Percentiles rank a stretch among this genome's conserved stretches.
Evolutionary conservation across 352 stramenopile genomes (phyloP).

Genomic region (Pythium angustatum): DNA sequence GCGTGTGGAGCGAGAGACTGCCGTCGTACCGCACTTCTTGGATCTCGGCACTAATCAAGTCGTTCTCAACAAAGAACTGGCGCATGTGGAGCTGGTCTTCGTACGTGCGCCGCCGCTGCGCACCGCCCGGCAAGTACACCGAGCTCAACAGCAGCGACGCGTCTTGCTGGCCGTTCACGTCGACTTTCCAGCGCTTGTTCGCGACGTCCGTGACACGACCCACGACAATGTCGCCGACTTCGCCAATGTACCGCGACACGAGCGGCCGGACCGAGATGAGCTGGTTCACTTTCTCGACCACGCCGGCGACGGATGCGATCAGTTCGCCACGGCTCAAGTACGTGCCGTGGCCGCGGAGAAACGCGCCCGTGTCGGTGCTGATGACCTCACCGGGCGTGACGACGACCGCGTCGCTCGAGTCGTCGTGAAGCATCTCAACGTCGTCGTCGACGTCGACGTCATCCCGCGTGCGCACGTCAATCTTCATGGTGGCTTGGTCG

Average conservation of each 20-base stretch:
- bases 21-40: slow-evolving; percentile 90
- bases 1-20: slow-evolving; percentile 93
- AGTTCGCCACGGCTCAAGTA: slow-evolving; percentile 91
- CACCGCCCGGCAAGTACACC: slow-evolving; percentile 94
- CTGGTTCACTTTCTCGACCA: slow-evolving; percentile 97
- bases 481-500: slow-evolving; percentile 34
- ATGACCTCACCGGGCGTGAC: slow-evolving; percentile 80
- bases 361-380: slow-evolving; percentile 71
- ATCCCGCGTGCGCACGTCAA: slow-evolving; percentile 37
- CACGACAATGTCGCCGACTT: slow-evolving; percentile 97
- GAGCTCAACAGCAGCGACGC: slow-evolving; percentile 91
- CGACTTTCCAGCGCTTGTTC: slow-evolving; percentile 95
- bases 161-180: slow-evolving; percentile 87
- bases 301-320: slow-evolving; percentile 91
- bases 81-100: slow-evolving; percentile 98
- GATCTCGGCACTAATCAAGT: slow-evolving; percentile 94
- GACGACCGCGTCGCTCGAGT: slow-evolving; percentile 46
- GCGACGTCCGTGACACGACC: slow-evolving; percentile 93
- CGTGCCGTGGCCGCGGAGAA: slow-evolving; percentile 93
- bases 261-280: slow-evolving; percentile 94
- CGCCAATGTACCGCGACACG: slow-evolving; percentile 89
- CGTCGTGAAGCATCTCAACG: slow-evolving; percentile 27
- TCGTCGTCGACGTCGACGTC: slow-evolving; percentile 19
- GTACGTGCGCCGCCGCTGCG: slow-evolving; percentile 95
- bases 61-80: slow-evolving; percentile 93